Conservation (phyloP, 1,284 basidiomycete genomes). For the Takashimella koratensis region DNA sequence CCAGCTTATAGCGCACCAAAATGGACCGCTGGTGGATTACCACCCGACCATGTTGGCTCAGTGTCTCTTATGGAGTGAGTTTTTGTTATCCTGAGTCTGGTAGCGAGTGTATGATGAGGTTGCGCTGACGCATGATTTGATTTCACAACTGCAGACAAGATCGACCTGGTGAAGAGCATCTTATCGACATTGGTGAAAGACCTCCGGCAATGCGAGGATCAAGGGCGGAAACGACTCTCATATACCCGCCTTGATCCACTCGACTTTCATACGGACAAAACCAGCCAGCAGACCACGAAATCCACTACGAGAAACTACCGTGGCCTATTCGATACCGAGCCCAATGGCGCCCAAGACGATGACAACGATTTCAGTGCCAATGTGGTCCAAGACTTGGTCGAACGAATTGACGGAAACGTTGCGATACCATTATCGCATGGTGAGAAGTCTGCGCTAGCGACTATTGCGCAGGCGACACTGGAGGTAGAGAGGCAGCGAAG, state of each 20-base stretch:
- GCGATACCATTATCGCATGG: constrained; percentile 67
- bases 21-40: constrained; percentile 80
- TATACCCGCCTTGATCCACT: constrained; percentile 38
- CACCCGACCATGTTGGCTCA: constrained; percentile 90
- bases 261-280: constrained; percentile 26
- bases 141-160: constrained; percentile 68
- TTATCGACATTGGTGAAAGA: constrained; percentile 62
- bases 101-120: no score
- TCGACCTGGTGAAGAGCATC: constrained; percentile 75
- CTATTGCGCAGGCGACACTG: constrained; percentile 78
- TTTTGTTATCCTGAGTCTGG: no score
- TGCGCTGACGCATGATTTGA: no score
- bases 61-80: constrained; percentile 80
- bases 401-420: constrained; percentile 60
- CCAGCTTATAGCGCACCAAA: constrained; percentile 72
- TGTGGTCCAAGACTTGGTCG: constrained; percentile 61
- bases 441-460: constrained; percentile 73
- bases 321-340: constrained; percentile 32
- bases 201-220: constrained; percentile 33
- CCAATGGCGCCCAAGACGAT: constrained; percentile 39
- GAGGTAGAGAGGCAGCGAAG: constrained; percentile 84
- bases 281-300: constrained; percentile 6
- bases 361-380: constrained; percentile 62
- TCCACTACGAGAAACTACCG: constrained; percentile 32
- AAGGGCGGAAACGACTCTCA: constrained; percentile 27